Evolutionary conservation across 345 rosid species (phyloP).

Genomic region (Trapa incisa): DNA sequence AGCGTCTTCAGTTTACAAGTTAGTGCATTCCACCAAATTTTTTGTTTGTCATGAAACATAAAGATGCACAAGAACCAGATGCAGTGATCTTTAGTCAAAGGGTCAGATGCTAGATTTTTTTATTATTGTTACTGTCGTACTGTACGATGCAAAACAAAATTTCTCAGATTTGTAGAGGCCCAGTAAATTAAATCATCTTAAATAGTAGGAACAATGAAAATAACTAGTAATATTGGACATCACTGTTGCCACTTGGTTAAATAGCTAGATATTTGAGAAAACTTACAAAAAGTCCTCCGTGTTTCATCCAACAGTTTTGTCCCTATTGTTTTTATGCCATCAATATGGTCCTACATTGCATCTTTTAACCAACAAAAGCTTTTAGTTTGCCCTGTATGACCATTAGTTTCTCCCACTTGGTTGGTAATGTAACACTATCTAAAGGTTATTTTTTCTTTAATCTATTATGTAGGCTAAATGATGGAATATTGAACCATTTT

Average conservation of each 20-base stretch:
- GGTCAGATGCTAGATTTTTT: too few species aligned
- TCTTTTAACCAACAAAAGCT: too few species aligned
- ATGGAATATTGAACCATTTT: too few species aligned
- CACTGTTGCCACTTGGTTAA: not conserved
- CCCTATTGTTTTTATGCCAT: too few species aligned
- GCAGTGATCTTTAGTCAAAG: not conserved
- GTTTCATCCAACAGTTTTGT: too few species aligned
- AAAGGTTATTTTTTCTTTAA: too few species aligned
- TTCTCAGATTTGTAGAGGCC: not conserved
- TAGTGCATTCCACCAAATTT: not conserved
- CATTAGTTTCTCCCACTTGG: too few species aligned
- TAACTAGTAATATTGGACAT: not conserved
- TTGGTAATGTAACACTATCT: too few species aligned
- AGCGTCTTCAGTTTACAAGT: not conserved
- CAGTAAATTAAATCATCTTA: not conserved
- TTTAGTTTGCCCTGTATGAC: too few species aligned
- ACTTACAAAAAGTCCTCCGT: too few species aligned
- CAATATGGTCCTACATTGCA: too few species aligned
- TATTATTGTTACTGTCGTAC: not conserved
- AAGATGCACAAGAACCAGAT: not conserved
- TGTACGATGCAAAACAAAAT: not conserved
- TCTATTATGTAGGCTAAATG: too few species aligned
- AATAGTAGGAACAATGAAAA: not conserved
- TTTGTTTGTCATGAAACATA: not conserved
- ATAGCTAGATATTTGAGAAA: not conserved